A percentile compares a stretch with the other conserved stretches of the same genome.
These are phyloP conservation scores for Bondarzewia mesenterica DNA, from an alignment of 1,284 basidiomycete species.

Conservation along the genomic window DNA sequence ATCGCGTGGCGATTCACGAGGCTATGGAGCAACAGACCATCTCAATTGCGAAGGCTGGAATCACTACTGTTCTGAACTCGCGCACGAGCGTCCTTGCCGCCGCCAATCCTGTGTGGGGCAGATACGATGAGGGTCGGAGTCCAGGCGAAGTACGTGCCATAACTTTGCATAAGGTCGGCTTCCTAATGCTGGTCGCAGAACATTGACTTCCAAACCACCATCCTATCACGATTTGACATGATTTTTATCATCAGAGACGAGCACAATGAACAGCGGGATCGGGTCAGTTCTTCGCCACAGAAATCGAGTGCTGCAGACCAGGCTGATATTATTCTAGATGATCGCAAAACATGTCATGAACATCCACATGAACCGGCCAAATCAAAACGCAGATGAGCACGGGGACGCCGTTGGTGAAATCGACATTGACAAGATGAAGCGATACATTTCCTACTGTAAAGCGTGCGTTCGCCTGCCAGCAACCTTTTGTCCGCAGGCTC, in stretches of 20 bases:
- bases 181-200: slow-evolving; percentile 45
- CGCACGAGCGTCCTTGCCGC: slow-evolving; percentile 95
- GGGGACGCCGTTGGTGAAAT: slow-evolving; percentile 84
- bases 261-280: slow-evolving; percentile 91
- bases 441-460: slow-evolving; percentile 95
- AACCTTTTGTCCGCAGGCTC: not conserved
- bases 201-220: slow-evolving; percentile 98
- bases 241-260: slow-evolving; percentile 99
- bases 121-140: slow-evolving; percentile 96
- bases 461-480: slow-evolving; percentile 39
- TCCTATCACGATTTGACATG: slow-evolving; percentile 99
- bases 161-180: not conserved
- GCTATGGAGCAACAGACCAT: slow-evolving; percentile 99
- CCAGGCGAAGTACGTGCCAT: slow-evolving; percentile 74
- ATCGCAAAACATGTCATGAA: slow-evolving; percentile 99
- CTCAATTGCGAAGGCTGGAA: slow-evolving; percentile 98
- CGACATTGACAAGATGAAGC: slow-evolving; percentile 97
- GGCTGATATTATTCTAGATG: slow-evolving; percentile 40
- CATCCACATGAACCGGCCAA: slow-evolving; percentile 92
- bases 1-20: slow-evolving; percentile 98
- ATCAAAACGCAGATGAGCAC: slow-evolving; percentile 50
- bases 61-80: slow-evolving; percentile 96
- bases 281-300: slow-evolving; percentile 37
- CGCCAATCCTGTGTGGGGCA: slow-evolving; percentile 97
- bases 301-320: not conserved